A percentile compares a stretch with the other conserved stretches of the same genome.
Evolutionary conservation across 2,329 filamentous ascomycete species (phyloP).

Genomic region (Sporothrix variecibatus): DNA sequence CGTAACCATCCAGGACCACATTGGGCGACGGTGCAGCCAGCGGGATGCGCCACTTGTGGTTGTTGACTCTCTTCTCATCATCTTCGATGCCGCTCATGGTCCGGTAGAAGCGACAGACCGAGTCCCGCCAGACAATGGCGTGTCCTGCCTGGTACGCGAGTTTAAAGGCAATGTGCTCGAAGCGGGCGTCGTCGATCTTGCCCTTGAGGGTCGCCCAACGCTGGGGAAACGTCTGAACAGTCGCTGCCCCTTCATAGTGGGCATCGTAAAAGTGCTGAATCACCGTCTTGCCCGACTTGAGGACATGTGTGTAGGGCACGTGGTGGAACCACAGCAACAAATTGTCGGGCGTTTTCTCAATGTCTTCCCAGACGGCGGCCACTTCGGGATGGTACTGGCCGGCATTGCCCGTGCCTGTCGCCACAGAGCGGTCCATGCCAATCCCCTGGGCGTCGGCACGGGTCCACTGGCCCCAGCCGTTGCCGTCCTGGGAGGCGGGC

Average conservation of each 20-base stretch:
- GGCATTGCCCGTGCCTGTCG: conserved; percentile 65
- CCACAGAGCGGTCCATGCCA: conserved; percentile 71
- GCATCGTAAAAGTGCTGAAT: conserved; percentile 58
- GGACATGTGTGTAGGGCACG: conserved; percentile 63
- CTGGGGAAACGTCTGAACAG: conserved; percentile 58
- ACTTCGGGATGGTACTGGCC: conserved; percentile 67
- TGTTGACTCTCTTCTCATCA: conserved; percentile 54
- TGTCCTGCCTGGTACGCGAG: conserved; percentile 69
- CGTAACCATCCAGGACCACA: neutral
- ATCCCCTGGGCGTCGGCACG: conserved; percentile 60
- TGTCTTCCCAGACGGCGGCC: conserved; percentile 58
- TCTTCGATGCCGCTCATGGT: conserved; percentile 64
- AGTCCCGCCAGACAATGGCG: conserved; percentile 69
- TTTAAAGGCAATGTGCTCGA: conserved; percentile 58
- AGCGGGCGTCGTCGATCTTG: conserved; percentile 62
- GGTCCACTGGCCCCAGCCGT: conserved; percentile 73
- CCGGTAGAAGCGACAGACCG: conserved; percentile 64
- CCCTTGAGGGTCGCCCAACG: conserved; percentile 58
- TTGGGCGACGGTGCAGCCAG: neutral
- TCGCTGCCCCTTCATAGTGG: conserved; percentile 57
- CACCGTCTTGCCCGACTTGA: conserved; percentile 64
- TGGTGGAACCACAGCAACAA: conserved; percentile 75
- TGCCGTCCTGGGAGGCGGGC: conserved; percentile 65
- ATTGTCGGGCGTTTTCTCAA: conserved; percentile 66
- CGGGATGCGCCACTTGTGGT: conserved; percentile 62